Conservation (phyloP, 768 basidiomycete genomes). For the Auricularia sp. region DNA sequence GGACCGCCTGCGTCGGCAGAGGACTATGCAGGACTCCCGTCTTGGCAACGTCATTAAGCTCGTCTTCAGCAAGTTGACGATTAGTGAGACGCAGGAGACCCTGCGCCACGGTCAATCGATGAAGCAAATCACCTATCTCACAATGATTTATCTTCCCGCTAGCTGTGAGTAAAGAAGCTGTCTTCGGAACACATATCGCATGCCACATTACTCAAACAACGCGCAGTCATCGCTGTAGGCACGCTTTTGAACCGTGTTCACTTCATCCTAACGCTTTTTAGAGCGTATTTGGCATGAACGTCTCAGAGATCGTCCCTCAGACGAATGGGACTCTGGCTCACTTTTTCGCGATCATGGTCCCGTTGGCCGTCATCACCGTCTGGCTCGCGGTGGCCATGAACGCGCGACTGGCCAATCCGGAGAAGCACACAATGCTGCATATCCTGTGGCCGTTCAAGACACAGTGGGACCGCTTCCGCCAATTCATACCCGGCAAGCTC, state of each 20-base stretch:
- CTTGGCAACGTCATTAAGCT: slow-evolving; percentile 9
- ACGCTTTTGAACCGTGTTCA: not conserved
- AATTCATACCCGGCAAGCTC: too few species aligned
- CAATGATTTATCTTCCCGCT: slow-evolving; percentile 55
- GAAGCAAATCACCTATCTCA: slow-evolving; percentile 37
- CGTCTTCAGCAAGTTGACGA: not conserved
- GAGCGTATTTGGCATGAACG: slow-evolving; percentile 50
- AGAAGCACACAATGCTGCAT: too few species aligned
- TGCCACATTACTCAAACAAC: not conserved
- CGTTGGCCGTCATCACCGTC: slow-evolving; percentile 37
- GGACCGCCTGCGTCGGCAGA: slow-evolving; percentile 2
- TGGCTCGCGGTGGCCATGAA: slow-evolving; percentile 35
- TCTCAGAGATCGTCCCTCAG: slow-evolving; percentile 29
- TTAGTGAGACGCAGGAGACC: slow-evolving; percentile 19
- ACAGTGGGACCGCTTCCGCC: too few species aligned
- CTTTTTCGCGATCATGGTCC: slow-evolving; percentile 32
- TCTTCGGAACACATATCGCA: not conserved
- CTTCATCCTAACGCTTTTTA: slow-evolving; percentile 24
- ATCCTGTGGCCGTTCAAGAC: too few species aligned
- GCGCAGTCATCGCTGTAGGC: not conserved
- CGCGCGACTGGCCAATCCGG: too few species aligned
- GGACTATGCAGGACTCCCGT: slow-evolving; percentile 6
- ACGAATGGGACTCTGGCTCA: slow-evolving; percentile 23
- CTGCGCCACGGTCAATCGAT: slow-evolving; percentile 32
- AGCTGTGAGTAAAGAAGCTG: slow-evolving; percentile 13